Evolutionary conservation across 345 rosid species (phyloP), one percentile per base, ranked within the genome.

Genomic region (Gossypium bickii): DNA sequence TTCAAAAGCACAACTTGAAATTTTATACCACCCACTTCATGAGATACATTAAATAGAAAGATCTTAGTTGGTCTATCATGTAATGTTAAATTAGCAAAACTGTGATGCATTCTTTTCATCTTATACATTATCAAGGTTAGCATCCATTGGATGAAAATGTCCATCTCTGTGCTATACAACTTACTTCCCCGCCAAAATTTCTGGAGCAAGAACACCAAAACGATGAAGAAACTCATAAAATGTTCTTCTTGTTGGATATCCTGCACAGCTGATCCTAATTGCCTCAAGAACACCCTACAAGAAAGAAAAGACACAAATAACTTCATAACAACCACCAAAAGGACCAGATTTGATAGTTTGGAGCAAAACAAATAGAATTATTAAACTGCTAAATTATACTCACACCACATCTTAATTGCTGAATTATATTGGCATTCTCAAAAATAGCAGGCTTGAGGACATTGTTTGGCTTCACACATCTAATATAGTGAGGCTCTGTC

Each of bases 381-480:
- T 75, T 56, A 2, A 9, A 75, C n/a, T 67, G 80, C 65, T 55
- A 29, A 52, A 80, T 72, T 61, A 83, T 85, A 85, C 99, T 90
- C 85, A 95, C 99, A 79, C 99, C 99, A 85, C 99, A 93, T 12
- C 99, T 92, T 75, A 95, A 87, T 82, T 95, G 99, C 82, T 95
- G 98, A 76, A 95, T 95, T 77, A 93, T 91, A 75, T 88, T 95
- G 59, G 82, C 81, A 75, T 95, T 95, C 89, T 95, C 99, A 78
- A 95, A 95, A 71, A 95, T 95, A 44, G 90, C 89, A 48, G 99
- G 99, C 89, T 91, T 95, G 82, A 95, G 97, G 73, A 80, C 92
- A 84, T 91, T 95, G 82, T 95, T 95, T 80, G 99, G 99, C 89
- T 95, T 95, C 87, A 95, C 99, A 74, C 99, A 95, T 91, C 99